phyloP scores from a whole-genome alignment of 306 rosid genomes.

The Astragalus glycyphyllos region DNA sequence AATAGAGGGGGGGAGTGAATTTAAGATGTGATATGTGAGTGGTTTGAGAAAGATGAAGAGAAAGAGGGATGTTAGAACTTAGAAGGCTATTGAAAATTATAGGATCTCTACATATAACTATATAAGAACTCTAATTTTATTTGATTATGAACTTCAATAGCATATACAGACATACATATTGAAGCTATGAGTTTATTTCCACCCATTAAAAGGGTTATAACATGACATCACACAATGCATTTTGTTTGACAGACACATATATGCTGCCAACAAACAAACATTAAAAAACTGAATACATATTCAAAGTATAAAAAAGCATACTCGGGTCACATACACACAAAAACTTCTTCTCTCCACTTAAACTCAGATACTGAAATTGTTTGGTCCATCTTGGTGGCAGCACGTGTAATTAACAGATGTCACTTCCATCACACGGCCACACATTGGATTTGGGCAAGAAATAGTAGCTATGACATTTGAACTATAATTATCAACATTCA shows the following conservation, averaged over 20 bases:
- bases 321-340: background rate
- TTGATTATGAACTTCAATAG: background rate
- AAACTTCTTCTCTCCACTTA: too few species aligned
- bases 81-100: too few species aligned
- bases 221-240: constrained; percentile 26
- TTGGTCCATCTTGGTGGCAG: constrained; percentile 43
- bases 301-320: background rate
- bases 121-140: too few species aligned
- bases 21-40: too few species aligned
- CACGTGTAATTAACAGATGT: constrained; percentile 50
- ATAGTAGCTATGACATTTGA: constrained; percentile 48
- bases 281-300: background rate
- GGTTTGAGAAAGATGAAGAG: too few species aligned
- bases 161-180: background rate
- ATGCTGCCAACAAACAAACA: constrained; percentile 19
- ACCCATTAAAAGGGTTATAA: constrained; percentile 28
- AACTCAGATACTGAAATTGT: background rate
- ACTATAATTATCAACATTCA: constrained; percentile 39
- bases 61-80: too few species aligned
- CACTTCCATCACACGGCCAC: constrained; percentile 53
- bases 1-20: too few species aligned
- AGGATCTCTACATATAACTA: too few species aligned
- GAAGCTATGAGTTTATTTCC: constrained; percentile 22
- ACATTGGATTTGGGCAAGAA: constrained; percentile 49
- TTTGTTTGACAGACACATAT: constrained; percentile 22